A percentile compares a stretch with the other conserved stretches of the same genome.
phyloP scores from a whole-genome alignment of 73 alveolate genomes.

The Tetrahymena malaccensis region DNA sequence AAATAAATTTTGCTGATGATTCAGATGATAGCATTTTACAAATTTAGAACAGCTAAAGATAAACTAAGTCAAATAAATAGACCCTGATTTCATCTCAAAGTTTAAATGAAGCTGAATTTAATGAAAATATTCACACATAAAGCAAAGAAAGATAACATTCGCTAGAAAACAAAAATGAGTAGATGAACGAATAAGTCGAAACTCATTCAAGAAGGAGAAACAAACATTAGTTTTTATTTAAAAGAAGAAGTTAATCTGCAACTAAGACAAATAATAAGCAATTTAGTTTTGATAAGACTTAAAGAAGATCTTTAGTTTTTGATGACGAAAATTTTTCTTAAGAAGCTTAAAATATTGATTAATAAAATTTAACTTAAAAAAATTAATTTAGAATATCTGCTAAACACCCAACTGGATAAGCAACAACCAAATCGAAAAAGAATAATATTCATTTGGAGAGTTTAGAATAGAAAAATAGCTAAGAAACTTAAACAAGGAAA shows the following conservation, averaged over 20 bases:
- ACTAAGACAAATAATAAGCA: background rate
- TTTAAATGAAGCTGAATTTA: background rate
- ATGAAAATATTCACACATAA: background rate
- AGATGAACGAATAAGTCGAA: background rate
- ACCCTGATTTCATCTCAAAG: background rate
- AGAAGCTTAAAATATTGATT: background rate
- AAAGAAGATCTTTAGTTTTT: background rate
- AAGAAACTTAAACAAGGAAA: background rate
- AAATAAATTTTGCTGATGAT: background rate
- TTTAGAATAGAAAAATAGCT: background rate
- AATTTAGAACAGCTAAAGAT: background rate
- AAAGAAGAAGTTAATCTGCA: background rate
- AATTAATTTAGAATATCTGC: background rate
- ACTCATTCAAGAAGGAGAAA: background rate
- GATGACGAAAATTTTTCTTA: background rate
- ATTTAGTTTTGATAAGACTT: background rate
- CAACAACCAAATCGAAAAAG: background rate
- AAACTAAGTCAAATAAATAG: background rate
- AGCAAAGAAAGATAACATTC: background rate
- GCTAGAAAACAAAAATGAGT: background rate
- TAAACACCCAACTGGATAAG: background rate
- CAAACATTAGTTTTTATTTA: background rate
- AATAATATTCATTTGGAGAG: background rate
- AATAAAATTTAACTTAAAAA: background rate
- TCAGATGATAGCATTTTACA: background rate